Conservation (phyloP, 2,329 filamentous ascomycete genomes). For the Diaporthe aspalathi region DNA sequence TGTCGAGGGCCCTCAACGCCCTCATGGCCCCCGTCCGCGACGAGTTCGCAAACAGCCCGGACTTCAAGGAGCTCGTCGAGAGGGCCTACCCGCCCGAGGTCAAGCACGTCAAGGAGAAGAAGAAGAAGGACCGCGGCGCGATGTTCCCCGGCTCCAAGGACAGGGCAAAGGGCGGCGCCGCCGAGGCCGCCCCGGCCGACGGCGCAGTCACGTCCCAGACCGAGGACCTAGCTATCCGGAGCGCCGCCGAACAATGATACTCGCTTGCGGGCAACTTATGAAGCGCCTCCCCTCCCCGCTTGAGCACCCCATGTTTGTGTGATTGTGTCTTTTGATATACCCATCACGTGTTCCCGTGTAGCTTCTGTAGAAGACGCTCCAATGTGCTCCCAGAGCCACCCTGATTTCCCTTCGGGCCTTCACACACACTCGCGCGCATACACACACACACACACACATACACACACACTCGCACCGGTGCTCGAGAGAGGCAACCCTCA, state of each 20-base stretch:
- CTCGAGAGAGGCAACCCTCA: too few species aligned
- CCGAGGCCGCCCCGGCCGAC: constrained; percentile 35
- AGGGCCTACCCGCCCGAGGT: constrained; percentile 84
- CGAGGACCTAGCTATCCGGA: constrained; percentile 38
- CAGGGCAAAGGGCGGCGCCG: constrained; percentile 15
- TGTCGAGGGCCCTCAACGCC: constrained; percentile 77
- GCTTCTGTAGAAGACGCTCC: not conserved
- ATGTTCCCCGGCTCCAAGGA: constrained; percentile 64
- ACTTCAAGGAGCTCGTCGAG: constrained; percentile 82
- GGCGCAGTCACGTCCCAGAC: constrained; percentile 38
- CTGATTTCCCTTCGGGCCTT: not conserved
- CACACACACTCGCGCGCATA: too few species aligned
- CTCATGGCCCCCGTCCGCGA: constrained; percentile 83
- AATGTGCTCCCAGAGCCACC: not conserved
- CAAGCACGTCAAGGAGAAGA: constrained; percentile 79
- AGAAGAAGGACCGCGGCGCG: constrained; percentile 80
- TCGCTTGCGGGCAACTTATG: not conserved
- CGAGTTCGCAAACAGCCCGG: constrained; percentile 65
- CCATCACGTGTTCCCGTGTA: not conserved
- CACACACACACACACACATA: too few species aligned
- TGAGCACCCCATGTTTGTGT: not conserved
- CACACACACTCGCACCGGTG: too few species aligned
- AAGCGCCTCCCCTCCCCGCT: not conserved
- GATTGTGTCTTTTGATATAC: not conserved
- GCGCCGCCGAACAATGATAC: constrained; percentile 23